phyloP scores from a whole-genome alignment of 2,329 filamentous ascomycete species.

The Colletotrichum trifolii region DNA sequence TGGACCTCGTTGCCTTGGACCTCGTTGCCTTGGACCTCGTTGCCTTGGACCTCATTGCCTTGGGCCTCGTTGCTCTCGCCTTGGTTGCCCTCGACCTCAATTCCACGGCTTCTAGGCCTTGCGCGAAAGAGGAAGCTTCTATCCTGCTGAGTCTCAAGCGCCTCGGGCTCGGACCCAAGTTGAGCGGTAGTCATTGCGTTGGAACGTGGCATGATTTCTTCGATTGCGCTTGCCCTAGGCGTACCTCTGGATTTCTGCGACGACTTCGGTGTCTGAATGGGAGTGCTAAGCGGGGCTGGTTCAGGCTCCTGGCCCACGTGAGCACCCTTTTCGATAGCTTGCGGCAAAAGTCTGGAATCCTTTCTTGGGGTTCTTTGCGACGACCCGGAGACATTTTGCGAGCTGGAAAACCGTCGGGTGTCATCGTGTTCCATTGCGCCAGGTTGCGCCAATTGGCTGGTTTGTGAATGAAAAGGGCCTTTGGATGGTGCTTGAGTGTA shows the following conservation, averaged over 20 bases:
- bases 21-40: no score
- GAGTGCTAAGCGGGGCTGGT: slow-evolving; percentile 21
- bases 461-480: not conserved
- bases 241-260: not conserved
- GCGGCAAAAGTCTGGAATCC: not conserved
- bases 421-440: no score
- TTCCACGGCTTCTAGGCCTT: slow-evolving; percentile 10
- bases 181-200: no score
- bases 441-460: not conserved
- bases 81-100: not conserved
- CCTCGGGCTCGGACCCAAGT: not conserved
- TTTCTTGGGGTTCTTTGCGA: not conserved
- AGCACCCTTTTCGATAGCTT: not conserved
- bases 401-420: no score
- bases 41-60: no score
- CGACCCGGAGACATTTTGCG: no score
- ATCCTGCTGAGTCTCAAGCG: slow-evolving; percentile 45
- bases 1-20: no score
- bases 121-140: slow-evolving; percentile 48
- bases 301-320: not conserved
- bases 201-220: not conserved
- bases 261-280: slow-evolving; percentile 30
- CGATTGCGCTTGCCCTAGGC: not conserved
- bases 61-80: not conserved
- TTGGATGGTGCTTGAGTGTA: not conserved